These are phyloP conservation scores for Amborella trichopoda DNA, from an alignment of 164 flowering plant genomes.

Conservation along the genomic window DNA sequence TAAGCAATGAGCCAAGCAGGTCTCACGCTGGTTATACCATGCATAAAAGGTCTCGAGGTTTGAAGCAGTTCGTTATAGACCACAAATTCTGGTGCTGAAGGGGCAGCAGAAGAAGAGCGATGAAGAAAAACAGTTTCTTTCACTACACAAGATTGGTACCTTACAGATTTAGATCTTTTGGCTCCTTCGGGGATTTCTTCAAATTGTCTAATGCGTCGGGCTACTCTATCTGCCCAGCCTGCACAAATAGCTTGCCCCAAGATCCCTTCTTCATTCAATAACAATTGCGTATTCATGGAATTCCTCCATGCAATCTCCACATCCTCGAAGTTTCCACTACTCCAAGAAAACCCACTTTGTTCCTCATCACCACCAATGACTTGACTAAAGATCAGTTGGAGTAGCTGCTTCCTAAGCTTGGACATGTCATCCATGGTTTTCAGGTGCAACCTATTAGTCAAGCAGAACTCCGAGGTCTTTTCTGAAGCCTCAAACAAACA, in stretches of 20 bases:
- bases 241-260: slow-evolving; percentile 82
- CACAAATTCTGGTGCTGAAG: slow-evolving; percentile 64
- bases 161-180: slow-evolving; percentile 30
- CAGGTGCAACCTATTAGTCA: slow-evolving; percentile 38
- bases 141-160: slow-evolving; percentile 71
- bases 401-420: slow-evolving; percentile 78
- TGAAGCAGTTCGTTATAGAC: slow-evolving; percentile 68
- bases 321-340: slow-evolving; percentile 45
- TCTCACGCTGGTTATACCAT: slow-evolving; percentile 70
- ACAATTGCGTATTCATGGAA: slow-evolving; percentile 38
- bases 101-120: slow-evolving; percentile 59
- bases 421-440: slow-evolving; percentile 98
- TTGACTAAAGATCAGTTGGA: slow-evolving; percentile 51
- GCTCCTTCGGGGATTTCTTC: slow-evolving; percentile 27
- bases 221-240: slow-evolving; percentile 97
- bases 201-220: slow-evolving; percentile 38
- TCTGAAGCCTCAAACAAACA: slow-evolving; percentile 65
- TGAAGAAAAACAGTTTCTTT: slow-evolving; percentile 69
- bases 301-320: slow-evolving; percentile 67
- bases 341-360: slow-evolving; percentile 56
- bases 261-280: slow-evolving; percentile 56
- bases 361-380: slow-evolving; percentile 1
- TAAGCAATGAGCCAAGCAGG: slow-evolving; percentile 72
- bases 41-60: slow-evolving; percentile 80
- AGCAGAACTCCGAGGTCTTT: slow-evolving; percentile 48